Evolutionary conservation across 352 stramenopile species (phyloP).

Genomic region (Globisporangium spinosum): DNA sequence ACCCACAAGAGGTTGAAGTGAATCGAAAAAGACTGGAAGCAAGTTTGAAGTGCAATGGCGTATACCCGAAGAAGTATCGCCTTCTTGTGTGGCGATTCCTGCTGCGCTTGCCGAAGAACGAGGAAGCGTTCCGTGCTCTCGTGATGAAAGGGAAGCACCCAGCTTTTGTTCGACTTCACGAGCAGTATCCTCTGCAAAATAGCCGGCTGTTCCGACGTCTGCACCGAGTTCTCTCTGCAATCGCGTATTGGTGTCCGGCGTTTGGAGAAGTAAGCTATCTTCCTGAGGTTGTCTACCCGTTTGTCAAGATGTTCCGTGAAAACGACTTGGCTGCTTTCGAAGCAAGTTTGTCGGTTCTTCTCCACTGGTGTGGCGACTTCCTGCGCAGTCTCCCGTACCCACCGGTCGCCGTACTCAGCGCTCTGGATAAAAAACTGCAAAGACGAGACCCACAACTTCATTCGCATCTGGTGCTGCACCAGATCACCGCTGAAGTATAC

Average conservation of each 20-base stretch:
- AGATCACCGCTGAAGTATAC: slow-evolving; percentile 60
- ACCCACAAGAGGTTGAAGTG: slow-evolving; percentile 38
- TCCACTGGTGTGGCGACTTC: slow-evolving; percentile 83
- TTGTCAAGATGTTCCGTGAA: slow-evolving; percentile 81
- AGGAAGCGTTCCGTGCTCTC: slow-evolving; percentile 69
- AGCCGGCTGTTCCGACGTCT: slow-evolving; percentile 70
- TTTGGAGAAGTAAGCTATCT: slow-evolving; percentile 85
- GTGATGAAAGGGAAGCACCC: slow-evolving; percentile 75
- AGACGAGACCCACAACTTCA: slow-evolving; percentile 64
- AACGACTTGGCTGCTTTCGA: slow-evolving; percentile 91
- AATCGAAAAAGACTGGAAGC: slow-evolving; percentile 62
- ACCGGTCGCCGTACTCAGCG: slow-evolving; percentile 60
- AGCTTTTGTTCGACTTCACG: slow-evolving; percentile 55
- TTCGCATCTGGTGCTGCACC: slow-evolving; percentile 70
- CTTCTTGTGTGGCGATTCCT: slow-evolving; percentile 84
- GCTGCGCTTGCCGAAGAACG: slow-evolving; percentile 80
- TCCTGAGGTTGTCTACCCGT: slow-evolving; percentile 83
- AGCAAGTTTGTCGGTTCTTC: slow-evolving; percentile 76
- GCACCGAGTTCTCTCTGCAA: slow-evolving; percentile 72
- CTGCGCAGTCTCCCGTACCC: slow-evolving; percentile 83
- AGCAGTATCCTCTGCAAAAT: slow-evolving; percentile 81
- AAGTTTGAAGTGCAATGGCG: slow-evolving; percentile 65
- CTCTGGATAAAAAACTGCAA: slow-evolving; percentile 72
- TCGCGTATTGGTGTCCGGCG: slow-evolving; percentile 90
- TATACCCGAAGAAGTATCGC: slow-evolving; percentile 81